Conservation (phyloP, 73 alveolate species). For the Blepharisma stoltei region DNA sequence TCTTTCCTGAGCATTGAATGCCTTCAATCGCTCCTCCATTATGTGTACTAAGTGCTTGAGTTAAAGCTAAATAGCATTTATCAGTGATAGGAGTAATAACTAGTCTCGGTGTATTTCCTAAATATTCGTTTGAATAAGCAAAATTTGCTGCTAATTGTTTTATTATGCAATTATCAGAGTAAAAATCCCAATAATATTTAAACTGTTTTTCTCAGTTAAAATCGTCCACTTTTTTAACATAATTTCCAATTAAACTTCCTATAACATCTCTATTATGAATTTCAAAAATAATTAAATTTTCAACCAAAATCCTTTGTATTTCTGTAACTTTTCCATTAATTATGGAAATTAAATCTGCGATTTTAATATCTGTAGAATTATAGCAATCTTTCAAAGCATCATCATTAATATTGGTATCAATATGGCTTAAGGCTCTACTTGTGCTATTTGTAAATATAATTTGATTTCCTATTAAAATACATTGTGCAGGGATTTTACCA, state of each 20-base stretch:
- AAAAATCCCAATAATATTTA: slow-evolving; percentile 95
- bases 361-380: slow-evolving; percentile 50
- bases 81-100: slow-evolving; percentile 97
- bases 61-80: slow-evolving; percentile 91
- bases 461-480: slow-evolving; percentile 72
- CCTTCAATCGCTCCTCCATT: slow-evolving; percentile 98
- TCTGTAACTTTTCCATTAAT: slow-evolving; percentile 57
- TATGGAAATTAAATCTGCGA: slow-evolving; percentile 47
- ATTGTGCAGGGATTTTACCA: slow-evolving; percentile 58
- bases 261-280: slow-evolving; percentile 97
- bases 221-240: slow-evolving; percentile 50
- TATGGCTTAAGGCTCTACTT: slow-evolving; percentile 48
- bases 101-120: slow-evolving; percentile 81
- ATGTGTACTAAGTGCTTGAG: slow-evolving; percentile 91
- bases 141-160: slow-evolving; percentile 74
- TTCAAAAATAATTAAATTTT: slow-evolving; percentile 93
- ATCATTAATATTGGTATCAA: slow-evolving; percentile 49
- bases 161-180: slow-evolving; percentile 77
- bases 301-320: slow-evolving; percentile 87
- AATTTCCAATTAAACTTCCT: slow-evolving; percentile 43
- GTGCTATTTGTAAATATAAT: slow-evolving; percentile 66
- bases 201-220: slow-evolving; percentile 95
- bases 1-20: slow-evolving; percentile 96
- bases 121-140: slow-evolving; percentile 82
- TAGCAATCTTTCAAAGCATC: slow-evolving; percentile 40